Evolutionary conservation across 2,329 filamentous ascomycete genomes (phyloP), one percentile per base, ranked within the genome.

Genomic region (Xylaria sp.): DNA sequence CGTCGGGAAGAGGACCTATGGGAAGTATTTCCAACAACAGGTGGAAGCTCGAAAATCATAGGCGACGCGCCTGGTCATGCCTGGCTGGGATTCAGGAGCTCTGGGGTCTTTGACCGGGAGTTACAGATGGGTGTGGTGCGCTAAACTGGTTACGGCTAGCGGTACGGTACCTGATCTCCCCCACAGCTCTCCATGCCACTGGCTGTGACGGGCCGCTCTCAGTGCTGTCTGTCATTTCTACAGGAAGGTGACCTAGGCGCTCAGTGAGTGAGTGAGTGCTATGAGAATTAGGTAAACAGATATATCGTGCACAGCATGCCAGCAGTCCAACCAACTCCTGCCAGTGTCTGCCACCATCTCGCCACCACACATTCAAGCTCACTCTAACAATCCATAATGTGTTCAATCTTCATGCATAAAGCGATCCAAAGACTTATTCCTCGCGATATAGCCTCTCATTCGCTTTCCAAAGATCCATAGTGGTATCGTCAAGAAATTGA

Each of bases 381-480:
- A n/a, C n/a, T n/a, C n/a, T n/a, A n/a, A n/a, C n/a, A n/a, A n/a
- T n/a, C n/a, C n/a, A n/a, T n/a, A n/a, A n/a, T n/a, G n/a, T n/a
- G n/a, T n/a, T 66, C 40, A 72, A 57, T 71, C 70, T 53, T 72
- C 71, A 42, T 72, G 69, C 71, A 73, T 72, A 49, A 73, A 73
- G 51, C 51, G 60, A 56, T 67, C 43, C 50, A 73, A 51, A 2
- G 55, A 25, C 58, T 77, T 62, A 55, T 79, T 81, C 53, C 79
- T 74, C 4, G 77, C 77, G 59, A 80, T 81, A 63, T 73, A 78
- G 33, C 75, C 76, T 46, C 81, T 74, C 28, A 78, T 75, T 60
- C 75, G 76, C 74, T 84, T 83, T 4, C 82, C 82, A 66, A 74
- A 83, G 7, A 83, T 74, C 79, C 81, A 84, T 35, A 83, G 67